Evolutionary conservation across 768 basidiomycete genomes (phyloP).

Genomic region (Podaxis sp.): DNA sequence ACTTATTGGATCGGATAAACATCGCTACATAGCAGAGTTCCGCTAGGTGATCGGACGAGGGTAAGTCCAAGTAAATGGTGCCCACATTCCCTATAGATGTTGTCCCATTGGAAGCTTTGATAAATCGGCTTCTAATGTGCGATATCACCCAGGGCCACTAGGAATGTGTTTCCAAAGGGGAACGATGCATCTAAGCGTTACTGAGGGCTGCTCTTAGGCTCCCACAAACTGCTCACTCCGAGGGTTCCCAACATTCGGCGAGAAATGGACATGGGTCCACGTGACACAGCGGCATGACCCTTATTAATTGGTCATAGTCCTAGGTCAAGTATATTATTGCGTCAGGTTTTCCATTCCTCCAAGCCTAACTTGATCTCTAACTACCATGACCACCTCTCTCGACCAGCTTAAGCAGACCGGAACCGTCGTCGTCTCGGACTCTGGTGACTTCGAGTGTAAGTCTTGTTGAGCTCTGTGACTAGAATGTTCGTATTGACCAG

Average conservation of each 20-base stretch:
- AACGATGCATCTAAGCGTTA: not conserved
- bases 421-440: slow-evolving; percentile 96
- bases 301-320: not conserved
- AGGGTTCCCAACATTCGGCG: not conserved
- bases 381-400: slow-evolving; percentile 77
- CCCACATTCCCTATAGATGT: not conserved
- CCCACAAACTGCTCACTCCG: not conserved
- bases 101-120: not conserved
- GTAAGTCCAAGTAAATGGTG: not conserved
- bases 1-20: slow-evolving; percentile 3
- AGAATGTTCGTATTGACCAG: slow-evolving; percentile 21
- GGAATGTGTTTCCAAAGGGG: not conserved
- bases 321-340: slow-evolving; percentile 6
- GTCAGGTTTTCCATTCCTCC: slow-evolving; percentile 1
- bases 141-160: not conserved
- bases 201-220: not conserved
- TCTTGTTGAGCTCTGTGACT: slow-evolving; percentile 8
- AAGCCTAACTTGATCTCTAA: slow-evolving; percentile 19
- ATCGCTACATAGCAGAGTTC: not conserved
- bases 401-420: slow-evolving; percentile 88
- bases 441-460: slow-evolving; percentile 89
- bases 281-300: slow-evolving; percentile 1
- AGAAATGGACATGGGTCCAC: not conserved
- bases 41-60: not conserved
- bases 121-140: not conserved